These are phyloP conservation scores for Cyclotella baltica DNA, from an alignment of 108 stramenopile species.

Conservation along the genomic window DNA sequence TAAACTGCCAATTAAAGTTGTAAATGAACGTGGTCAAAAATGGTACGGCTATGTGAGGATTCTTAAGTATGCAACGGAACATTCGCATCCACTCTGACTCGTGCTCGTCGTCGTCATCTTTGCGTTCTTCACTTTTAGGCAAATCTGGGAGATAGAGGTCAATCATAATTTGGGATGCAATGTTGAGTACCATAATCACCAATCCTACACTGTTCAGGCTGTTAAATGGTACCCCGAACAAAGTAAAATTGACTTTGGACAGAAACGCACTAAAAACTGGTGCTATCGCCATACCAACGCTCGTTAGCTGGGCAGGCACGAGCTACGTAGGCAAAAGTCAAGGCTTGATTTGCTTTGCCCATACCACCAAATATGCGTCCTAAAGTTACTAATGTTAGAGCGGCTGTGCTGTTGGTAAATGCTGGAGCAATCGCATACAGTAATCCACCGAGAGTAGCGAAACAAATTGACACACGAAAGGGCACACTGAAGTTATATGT, in stretches of 20 bases:
- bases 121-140: constrained; percentile 19
- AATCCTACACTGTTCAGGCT: constrained; percentile 78
- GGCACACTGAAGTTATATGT: constrained; percentile 65
- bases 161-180: constrained; percentile 48
- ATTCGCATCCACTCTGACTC: constrained; percentile 29
- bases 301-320: constrained; percentile 56
- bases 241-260: constrained; percentile 41
- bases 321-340: constrained; percentile 78
- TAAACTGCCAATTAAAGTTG: constrained; percentile 77
- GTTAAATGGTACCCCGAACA: constrained; percentile 49
- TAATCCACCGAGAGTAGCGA: constrained; percentile 62
- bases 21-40: constrained; percentile 66
- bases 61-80: constrained; percentile 29
- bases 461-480: constrained; percentile 51
- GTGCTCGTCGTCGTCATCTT: constrained; percentile 19
- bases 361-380: constrained; percentile 70
- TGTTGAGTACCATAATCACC: constrained; percentile 56
- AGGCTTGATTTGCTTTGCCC: constrained; percentile 67
- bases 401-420: constrained; percentile 8
- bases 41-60: constrained; percentile 61
- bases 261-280: constrained; percentile 68
- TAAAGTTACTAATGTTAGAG: constrained; percentile 57
- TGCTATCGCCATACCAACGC: constrained; percentile 76
- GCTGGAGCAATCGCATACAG: constrained; percentile 67
- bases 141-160: constrained; percentile 71